A percentile compares a stretch with the other conserved stretches of the same genome.
phyloP scores from a whole-genome alignment of 768 basidiomycete genomes.

The Mycena venus region DNA sequence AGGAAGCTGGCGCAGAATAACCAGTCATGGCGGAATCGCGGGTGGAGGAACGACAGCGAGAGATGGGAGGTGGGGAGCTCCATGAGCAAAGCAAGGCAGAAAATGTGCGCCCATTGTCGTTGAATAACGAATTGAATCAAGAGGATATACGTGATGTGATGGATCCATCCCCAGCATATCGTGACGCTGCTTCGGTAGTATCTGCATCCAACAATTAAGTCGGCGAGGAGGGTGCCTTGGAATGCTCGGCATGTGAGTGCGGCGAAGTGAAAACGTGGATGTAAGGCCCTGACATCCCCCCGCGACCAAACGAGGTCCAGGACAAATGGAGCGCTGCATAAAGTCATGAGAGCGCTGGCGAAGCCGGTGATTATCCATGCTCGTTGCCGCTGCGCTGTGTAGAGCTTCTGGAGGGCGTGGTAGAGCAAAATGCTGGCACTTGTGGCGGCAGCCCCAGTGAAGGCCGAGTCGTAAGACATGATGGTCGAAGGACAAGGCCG shows the following conservation, averaged over 20 bases:
- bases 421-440: conserved; percentile 36
- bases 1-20: conserved; percentile 15
- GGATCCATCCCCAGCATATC: conserved; percentile 69
- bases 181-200: conserved; percentile 63
- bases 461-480: neutral
- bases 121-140: conserved; percentile 56
- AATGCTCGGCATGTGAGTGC: conserved; percentile 51
- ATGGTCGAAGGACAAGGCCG: neutral
- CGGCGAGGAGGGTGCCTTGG: conserved; percentile 60
- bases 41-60: conserved; percentile 18
- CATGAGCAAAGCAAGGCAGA: conserved; percentile 61
- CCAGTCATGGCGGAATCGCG: conserved; percentile 11
- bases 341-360: conserved; percentile 56
- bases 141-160: conserved; percentile 58
- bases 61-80: conserved; percentile 45
- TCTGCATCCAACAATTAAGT: conserved; percentile 59
- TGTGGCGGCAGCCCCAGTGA: neutral
- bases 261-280: conserved; percentile 36
- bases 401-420: conserved; percentile 43
- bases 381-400: conserved; percentile 53
- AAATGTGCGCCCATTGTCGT: conserved; percentile 54
- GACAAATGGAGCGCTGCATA: conserved; percentile 56
- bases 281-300: conserved; percentile 43
- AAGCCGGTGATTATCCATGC: conserved; percentile 63
- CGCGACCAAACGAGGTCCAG: conserved; percentile 41